Evolutionary conservation across 176 grass and related monocot species (phyloP).

Genomic region (Neostapfia colusana): DNA sequence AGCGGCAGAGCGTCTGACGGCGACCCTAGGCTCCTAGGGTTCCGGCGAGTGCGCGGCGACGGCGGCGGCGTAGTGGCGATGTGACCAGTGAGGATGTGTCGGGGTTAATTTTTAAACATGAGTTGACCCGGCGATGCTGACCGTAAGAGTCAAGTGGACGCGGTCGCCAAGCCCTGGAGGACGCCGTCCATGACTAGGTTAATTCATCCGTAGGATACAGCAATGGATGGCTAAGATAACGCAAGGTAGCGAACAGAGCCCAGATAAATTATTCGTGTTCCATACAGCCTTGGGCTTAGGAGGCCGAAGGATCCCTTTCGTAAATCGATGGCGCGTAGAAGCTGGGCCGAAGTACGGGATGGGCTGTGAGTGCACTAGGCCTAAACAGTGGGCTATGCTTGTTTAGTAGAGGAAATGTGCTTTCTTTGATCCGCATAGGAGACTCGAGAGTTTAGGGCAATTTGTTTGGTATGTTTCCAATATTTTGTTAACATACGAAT

Average conservation of each 20-base stretch:
- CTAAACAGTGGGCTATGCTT: background rate
- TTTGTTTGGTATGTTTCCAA: too few relatives aligned
- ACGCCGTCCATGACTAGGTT: background rate
- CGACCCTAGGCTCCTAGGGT: constrained; percentile 40
- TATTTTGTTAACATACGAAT: too few relatives aligned
- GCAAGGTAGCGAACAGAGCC: background rate
- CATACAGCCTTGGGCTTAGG: too few relatives aligned
- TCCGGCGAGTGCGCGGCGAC: constrained; percentile 30
- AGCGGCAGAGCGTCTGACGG: background rate
- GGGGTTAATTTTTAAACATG: constrained; percentile 30
- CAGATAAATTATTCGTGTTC: background rate
- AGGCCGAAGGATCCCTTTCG: background rate
- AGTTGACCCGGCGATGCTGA: constrained; percentile 27
- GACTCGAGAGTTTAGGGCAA: too few relatives aligned
- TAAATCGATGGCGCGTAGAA: background rate
- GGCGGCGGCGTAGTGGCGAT: background rate
- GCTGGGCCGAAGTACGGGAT: background rate
- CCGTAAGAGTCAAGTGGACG: background rate
- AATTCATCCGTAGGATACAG: background rate
- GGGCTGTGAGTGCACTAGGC: background rate
- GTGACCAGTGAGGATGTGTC: background rate
- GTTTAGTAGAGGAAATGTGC: too few relatives aligned
- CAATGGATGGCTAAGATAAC: accelerated
- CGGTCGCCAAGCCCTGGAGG: background rate
- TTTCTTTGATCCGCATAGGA: too few relatives aligned